Evolutionary conservation across 345 rosid species (phyloP).

Genomic region (Brassica carinata): DNA sequence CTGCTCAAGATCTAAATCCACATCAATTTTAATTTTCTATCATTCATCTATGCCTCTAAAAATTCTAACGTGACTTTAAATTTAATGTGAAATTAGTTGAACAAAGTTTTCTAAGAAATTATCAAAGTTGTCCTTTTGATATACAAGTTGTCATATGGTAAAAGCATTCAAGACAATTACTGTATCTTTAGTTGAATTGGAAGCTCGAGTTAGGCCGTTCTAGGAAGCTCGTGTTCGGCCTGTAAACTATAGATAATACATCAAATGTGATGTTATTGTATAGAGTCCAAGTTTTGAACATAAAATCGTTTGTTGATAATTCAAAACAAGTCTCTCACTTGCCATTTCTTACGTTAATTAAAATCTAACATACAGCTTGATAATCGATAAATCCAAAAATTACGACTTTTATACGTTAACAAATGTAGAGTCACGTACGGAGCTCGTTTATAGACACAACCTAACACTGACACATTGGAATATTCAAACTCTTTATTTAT

Average conservation of each 20-base stretch:
- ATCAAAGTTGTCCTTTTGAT: neutral
- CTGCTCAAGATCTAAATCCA: neutral
- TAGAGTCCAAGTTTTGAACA: conserved; percentile 10
- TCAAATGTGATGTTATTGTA: conserved; percentile 17
- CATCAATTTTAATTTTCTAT: neutral
- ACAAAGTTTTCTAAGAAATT: neutral
- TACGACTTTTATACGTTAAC: conserved; percentile 18
- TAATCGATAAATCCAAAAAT: conserved; percentile 17
- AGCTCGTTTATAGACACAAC: conserved; percentile 27
- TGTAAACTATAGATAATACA: neutral
- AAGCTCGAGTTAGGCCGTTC: neutral
- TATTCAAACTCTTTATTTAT: conserved; percentile 8
- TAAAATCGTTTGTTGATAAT: neutral
- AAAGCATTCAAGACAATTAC: neutral
- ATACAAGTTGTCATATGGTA: neutral
- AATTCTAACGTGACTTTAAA: neutral
- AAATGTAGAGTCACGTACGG: conserved; percentile 27
- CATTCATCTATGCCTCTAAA: neutral
- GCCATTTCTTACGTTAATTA: conserved; percentile 1
- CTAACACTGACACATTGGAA: conserved; percentile 18
- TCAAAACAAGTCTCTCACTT: conserved; percentile 6
- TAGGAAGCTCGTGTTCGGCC: neutral
- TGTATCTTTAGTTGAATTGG: neutral
- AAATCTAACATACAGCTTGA: conserved; percentile 2
- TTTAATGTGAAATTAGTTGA: neutral